Conservation (phyloP, 1,284 basidiomycete genomes). For the Ganoderma leucocontextum region DNA sequence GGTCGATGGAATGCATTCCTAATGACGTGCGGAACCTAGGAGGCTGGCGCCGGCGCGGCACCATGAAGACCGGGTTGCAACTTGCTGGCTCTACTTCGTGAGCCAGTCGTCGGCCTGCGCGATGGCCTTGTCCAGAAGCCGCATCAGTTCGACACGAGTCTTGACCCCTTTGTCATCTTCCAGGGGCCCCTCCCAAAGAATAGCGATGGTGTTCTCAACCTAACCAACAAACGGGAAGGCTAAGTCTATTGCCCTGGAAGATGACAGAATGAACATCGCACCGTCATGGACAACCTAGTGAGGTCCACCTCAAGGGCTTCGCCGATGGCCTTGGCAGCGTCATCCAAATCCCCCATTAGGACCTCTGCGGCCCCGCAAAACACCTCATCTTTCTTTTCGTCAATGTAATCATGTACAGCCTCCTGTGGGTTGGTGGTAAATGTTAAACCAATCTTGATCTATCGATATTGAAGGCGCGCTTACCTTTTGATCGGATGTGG, state of each 20-base stretch:
- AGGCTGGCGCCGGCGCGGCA: too few species aligned
- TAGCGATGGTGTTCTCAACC: background rate
- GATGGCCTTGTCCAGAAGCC: background rate
- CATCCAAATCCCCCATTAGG: background rate
- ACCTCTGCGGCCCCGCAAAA: background rate
- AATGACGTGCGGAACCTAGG: too few species aligned
- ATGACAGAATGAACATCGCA: background rate
- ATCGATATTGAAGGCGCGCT: background rate
- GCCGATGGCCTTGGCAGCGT: background rate
- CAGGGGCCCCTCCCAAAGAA: background rate
- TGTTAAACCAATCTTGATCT: background rate
- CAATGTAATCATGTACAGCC: background rate
- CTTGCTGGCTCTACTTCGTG: background rate
- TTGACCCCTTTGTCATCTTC: background rate
- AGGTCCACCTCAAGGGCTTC: background rate
- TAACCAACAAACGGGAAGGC: background rate
- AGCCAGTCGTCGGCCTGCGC: background rate
- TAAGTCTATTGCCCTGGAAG: background rate
- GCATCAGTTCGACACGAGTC: background rate
- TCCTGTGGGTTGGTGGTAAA: background rate
- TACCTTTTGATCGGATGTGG: background rate
- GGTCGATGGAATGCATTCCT: too few species aligned
- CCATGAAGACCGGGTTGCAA: too few species aligned
- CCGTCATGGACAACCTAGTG: background rate
- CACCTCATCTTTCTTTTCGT: background rate